Base-by-base conservation (phyloP, 2,329 filamentous ascomycete genomes). In the Chalara sp. region DNA sequence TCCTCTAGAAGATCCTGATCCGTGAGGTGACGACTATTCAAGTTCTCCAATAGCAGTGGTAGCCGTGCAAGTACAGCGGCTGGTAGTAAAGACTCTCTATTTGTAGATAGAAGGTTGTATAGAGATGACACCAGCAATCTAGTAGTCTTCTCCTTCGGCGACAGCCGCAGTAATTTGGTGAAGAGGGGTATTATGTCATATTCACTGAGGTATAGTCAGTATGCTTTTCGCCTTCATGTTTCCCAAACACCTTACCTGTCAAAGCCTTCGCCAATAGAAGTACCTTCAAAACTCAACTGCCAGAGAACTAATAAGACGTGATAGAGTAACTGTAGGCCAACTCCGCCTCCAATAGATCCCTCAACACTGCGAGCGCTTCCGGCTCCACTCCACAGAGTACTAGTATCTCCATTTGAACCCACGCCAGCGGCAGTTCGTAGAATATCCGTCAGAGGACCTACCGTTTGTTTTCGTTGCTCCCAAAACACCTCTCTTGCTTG, bases 111-210 rank as follows among this genome's bases (percentile, higher is more conserved):
- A 43, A 99, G 83, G 70, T 96, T 97, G 67, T 86, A 80, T 40
- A 99, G 79, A 6, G 92, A 96, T 7, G 90, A 90, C 43, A 97
- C 78, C 44, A 96, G 81, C 49, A 99, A 79, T 32, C 93, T 84
- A 1, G 92, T 97, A 1, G 92, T 97, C 76, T 99, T 99, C 68
- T 97, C 93, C 70, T 99, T 99, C 43, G 92, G 91, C 2, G 93
- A 97, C 41, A 96, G 76, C 49, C 90, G 86, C 50, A 99, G 77
- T 37, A 99, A 83, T 58, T 95, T 87, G n/a, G 88, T 90, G 68
- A 96, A 96, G 43, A 97, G 80, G 44, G 90, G 79, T 56, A 97
- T 79, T 59, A 97, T 86, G 64, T 97, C 91, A 70, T 96, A 89
- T 70, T 96, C 91, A 60, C 91, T 95, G 58, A 37, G 44, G 53